Evolutionary conservation across 352 stramenopile genomes (phyloP).

Genomic region (Phytophthora aleatoria): DNA sequence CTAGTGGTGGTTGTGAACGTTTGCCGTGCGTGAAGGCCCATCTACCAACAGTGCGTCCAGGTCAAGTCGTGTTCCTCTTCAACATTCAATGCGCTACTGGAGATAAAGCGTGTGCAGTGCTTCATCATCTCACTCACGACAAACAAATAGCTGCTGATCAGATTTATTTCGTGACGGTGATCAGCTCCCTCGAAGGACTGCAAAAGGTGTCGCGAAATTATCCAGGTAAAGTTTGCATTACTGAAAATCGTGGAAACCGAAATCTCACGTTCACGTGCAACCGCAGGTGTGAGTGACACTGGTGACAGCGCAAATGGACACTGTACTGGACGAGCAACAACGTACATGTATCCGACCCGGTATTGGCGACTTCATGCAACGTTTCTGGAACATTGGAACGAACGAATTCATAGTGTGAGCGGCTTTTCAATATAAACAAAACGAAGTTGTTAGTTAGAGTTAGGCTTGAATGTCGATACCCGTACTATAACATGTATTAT

Average conservation of each 20-base stretch:
- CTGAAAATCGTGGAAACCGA: neutral
- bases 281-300: slow-evolving; percentile 5
- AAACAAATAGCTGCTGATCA: neutral
- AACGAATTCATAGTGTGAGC: neutral
- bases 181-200: slow-evolving; percentile 3
- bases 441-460: too few species aligned
- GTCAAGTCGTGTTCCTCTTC: slow-evolving; percentile 2
- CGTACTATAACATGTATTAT: too few species aligned
- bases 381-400: neutral
- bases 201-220: slow-evolving; percentile 2
- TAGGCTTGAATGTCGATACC: too few species aligned
- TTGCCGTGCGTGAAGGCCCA: neutral
- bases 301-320: slow-evolving; percentile 10
- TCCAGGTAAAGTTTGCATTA: neutral
- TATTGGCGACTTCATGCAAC: slow-evolving; percentile 6
- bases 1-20: neutral
- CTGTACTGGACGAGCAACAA: slow-evolving; percentile 5
- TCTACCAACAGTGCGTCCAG: neutral
- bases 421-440: neutral
- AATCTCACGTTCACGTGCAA: neutral
- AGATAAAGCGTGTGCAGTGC: slow-evolving; percentile 4
- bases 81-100: slow-evolving; percentile 6
- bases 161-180: slow-evolving; percentile 7
- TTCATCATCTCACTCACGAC: slow-evolving; percentile 3
- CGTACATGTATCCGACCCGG: slow-evolving; percentile 5